Conservation (phyloP, 176 grass and related monocot genomes). For the Oryza coarctata region DNA sequence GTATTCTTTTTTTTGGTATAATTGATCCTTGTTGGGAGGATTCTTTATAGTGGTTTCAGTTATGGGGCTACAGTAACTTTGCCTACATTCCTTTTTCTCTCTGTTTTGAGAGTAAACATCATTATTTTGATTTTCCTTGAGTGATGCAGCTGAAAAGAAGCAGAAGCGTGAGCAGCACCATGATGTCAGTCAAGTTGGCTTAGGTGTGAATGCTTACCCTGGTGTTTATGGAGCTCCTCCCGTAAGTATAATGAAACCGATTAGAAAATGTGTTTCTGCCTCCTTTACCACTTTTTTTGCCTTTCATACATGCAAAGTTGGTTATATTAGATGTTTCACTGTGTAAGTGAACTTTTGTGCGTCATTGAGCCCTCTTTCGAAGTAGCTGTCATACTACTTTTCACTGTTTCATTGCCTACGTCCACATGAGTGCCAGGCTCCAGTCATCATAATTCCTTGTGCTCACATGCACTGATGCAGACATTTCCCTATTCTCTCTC, state of each 20-base stretch:
- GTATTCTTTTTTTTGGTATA: background rate
- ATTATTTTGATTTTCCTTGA: conserved; percentile 36
- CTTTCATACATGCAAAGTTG: background rate
- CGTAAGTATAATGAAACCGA: conserved; percentile 38
- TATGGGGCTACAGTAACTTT: conserved; percentile 21
- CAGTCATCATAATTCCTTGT: background rate
- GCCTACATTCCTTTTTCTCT: background rate
- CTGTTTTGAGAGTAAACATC: background rate
- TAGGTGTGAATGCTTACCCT: conserved; percentile 71
- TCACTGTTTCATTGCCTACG: background rate
- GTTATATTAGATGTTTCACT: background rate
- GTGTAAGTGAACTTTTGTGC: background rate
- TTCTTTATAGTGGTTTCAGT: conserved; percentile 11
- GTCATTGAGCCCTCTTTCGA: background rate
- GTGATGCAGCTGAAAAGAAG: conserved; percentile 85
- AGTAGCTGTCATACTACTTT: background rate
- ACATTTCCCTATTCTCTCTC: background rate
- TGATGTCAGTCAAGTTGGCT: conserved; percentile 62
- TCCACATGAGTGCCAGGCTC: background rate
- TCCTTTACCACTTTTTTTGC: background rate
- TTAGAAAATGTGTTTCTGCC: conserved; percentile 13
- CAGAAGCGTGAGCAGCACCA: conserved; percentile 76
- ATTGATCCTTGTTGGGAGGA: background rate
- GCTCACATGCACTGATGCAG: background rate
- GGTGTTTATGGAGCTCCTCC: conserved; percentile 85